phyloP scores from a whole-genome alignment of 345 rosid species.

The Ceriops decandra region DNA sequence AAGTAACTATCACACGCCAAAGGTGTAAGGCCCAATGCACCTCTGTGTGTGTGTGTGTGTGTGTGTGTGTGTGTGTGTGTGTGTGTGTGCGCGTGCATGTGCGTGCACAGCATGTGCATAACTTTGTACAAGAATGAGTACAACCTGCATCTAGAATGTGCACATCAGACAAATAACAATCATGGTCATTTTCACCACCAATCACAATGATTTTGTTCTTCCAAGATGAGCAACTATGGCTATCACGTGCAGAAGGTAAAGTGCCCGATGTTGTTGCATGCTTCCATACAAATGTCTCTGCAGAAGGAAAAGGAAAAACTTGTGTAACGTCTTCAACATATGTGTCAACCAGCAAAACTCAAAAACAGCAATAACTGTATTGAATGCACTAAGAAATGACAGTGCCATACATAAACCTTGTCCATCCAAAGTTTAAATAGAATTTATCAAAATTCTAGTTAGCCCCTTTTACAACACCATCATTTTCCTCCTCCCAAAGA shows the following conservation, averaged over 20 bases:
- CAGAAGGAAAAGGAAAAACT: conserved; percentile 14
- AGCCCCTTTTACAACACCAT: background rate
- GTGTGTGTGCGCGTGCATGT: background rate
- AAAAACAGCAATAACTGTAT: background rate
- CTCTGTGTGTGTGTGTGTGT: background rate
- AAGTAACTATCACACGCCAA: conserved; percentile 90
- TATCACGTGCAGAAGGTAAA: conserved; percentile 92
- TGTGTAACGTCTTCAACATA: background rate
- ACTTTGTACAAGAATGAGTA: conserved; percentile 1
- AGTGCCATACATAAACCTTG: background rate
- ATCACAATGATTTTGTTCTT: conserved; percentile 75
- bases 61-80: background rate
- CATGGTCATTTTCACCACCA: conserved; percentile 97
- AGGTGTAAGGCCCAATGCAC: conserved; percentile 66
- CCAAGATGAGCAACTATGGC: conserved; percentile 97
- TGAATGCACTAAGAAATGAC: background rate
- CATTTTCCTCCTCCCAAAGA: background rate
- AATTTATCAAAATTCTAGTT: background rate
- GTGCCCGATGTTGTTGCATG: conserved; percentile 62
- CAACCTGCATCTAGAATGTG: conserved; percentile 91
- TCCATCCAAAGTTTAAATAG: background rate
- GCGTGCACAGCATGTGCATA: background rate
- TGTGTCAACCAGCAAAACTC: conserved; percentile 1
- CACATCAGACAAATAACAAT: conserved; percentile 90
- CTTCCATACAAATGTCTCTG: conserved; percentile 96